Conservation (phyloP, 345 rosid species). For the Linum lewisii region DNA sequence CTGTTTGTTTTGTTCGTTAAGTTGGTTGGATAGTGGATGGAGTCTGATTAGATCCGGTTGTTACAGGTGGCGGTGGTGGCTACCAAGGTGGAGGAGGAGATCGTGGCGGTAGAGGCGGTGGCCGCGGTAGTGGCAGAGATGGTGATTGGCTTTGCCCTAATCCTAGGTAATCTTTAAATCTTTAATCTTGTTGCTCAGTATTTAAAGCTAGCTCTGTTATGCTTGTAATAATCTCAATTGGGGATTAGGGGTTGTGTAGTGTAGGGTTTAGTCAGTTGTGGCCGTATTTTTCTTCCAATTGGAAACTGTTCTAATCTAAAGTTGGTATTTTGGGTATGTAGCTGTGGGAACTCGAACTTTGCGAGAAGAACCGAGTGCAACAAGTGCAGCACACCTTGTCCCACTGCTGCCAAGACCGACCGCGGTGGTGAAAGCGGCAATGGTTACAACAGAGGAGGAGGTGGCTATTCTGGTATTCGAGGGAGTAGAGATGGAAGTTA, state of each 20-base stretch:
- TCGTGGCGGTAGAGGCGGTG: constrained; percentile 48
- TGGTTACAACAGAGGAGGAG: constrained; percentile 45
- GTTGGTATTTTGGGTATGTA: constrained; percentile 26
- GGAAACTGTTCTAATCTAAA: background rate
- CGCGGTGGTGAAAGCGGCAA: constrained; percentile 27
- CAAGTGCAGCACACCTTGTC: constrained; percentile 81
- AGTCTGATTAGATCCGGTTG: constrained; percentile 9
- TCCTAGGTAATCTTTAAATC: constrained; percentile 44
- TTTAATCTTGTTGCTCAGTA: background rate
- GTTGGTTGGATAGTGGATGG: background rate
- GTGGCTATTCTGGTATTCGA: constrained; percentile 33
- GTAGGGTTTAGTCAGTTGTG: background rate
- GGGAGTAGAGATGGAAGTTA: constrained; percentile 33
- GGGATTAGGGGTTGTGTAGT: background rate
- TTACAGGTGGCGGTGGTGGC: constrained; percentile 48
- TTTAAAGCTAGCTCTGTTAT: constrained; percentile 8
- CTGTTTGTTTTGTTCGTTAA: background rate
- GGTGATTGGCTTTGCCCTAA: constrained; percentile 96
- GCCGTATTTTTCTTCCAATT: background rate
- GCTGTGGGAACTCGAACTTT: constrained; percentile 96
- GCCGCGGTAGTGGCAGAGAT: constrained; percentile 75
- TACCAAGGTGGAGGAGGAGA: constrained; percentile 29
- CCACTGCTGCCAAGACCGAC: constrained; percentile 38
- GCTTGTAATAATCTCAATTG: background rate
- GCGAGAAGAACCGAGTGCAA: constrained; percentile 93